Base-by-base conservation (phyloP, 805 yeast species). In the Wickerhamiella allomyrinae region DNA sequence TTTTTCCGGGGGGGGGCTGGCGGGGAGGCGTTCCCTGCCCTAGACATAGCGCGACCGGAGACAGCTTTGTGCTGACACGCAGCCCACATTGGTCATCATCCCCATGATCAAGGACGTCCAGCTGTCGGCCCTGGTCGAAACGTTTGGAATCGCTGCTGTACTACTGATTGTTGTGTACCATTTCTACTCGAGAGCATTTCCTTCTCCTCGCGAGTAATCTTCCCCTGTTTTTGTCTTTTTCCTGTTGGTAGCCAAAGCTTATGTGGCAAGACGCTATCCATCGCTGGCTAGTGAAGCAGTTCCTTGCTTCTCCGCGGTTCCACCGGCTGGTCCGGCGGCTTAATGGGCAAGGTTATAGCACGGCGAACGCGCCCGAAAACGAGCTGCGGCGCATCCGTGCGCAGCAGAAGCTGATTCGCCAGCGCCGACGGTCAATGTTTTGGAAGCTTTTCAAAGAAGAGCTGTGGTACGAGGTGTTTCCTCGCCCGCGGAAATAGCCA, bases 31-130 rank as follows among this genome's bases (percentile, higher is more conserved):
- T n/a, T n/a, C n/a, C n/a, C n/a, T n/a, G n/a, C n/a, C n/a, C n/a
- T n/a, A n/a, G n/a, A n/a, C n/a, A n/a, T n/a, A n/a, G n/a, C n/a
- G n/a, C n/a, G n/a, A n/a, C n/a, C n/a, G n/a, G n/a, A n/a, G n/a
- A n/a, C n/a, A n/a, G n/a, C n/a, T n/a, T n/a, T n/a, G n/a, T n/a
- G n/a, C n/a, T n/a, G n/a, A n/a, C n/a, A n/a, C n/a, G n/a, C n/a
- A n/a, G n/a, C 31, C 4, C 7, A 27, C 13, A 27, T 27, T 27
- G 31, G 31, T 27, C 13, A 27, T 27, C 31, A n/a, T n/a, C n/a
- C n/a, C 23, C 38, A 87, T 87, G 95, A 86, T 87, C 55, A 68
- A 83, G 13, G 96, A 87, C 68, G 67, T 67, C 42, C 91, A 85
- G 60, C 71, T 87, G 58, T 75, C 86, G 59, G 63, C 73, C 39